phyloP scores from a whole-genome alignment of 1,139 yeast species.

The Debaryomyces nepalensis region DNA sequence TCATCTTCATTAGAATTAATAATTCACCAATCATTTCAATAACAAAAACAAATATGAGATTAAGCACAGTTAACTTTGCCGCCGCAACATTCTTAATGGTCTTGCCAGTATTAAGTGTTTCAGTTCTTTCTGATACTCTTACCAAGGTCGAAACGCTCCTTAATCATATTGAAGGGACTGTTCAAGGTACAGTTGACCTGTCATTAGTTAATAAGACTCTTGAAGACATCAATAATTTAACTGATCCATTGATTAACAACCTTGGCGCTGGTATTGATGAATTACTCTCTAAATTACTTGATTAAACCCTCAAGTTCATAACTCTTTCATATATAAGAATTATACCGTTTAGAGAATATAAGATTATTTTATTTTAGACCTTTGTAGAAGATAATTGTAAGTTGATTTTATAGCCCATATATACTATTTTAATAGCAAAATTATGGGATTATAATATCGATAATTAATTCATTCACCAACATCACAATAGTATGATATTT shows the following conservation, averaged over 20 bases:
- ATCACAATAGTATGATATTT: no score
- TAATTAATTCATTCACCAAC: no score
- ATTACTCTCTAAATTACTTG: conserved; percentile 11
- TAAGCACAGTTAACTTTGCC: conserved; percentile 4
- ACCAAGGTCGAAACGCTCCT: conserved; percentile 13
- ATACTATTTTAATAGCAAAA: no score
- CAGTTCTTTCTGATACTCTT: conserved; percentile 9
- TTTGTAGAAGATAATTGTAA: no score
- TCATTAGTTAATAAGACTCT: conserved; percentile 12
- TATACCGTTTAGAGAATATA: no score
- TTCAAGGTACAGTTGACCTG: conserved; percentile 13
- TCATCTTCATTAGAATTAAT: background rate
- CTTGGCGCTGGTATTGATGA: conserved; percentile 15
- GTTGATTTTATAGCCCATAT: no score
- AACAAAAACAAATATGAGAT: background rate
- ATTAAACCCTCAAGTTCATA: no score
- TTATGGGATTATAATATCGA: no score
- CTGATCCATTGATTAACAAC: conserved; percentile 14
- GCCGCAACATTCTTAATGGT: conserved; percentile 10
- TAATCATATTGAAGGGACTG: conserved; percentile 11
- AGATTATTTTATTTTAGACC: no score
- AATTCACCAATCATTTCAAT: background rate
- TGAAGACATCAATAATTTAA: conserved; percentile 10
- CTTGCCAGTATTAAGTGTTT: conserved; percentile 13
- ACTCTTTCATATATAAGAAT: no score